Base-by-base conservation (phyloP, 2,329 filamentous ascomycete species). In the Claviceps pazoutovae region DNA sequence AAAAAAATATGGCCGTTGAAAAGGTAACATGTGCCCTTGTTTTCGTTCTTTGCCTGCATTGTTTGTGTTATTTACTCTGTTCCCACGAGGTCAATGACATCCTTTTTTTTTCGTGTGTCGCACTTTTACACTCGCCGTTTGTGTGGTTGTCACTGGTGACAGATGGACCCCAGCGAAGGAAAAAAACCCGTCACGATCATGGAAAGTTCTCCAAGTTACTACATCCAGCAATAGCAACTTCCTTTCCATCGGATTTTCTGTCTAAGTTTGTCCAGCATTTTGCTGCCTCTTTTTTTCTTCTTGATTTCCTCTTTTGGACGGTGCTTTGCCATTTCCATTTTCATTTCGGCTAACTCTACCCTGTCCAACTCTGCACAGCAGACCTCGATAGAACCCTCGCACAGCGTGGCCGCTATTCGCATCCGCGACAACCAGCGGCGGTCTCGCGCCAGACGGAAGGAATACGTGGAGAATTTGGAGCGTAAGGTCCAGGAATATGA, bases 401-500 rank as follows among this genome's bases (percentile, higher is more conserved):
- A 58, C 36, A 65, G 63, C 51, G 61, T 65, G 48, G 64, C 65
- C 46, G 65, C 64, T 50, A 54, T 67, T 51, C 69, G 69, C 52
- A 71, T 71, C 56, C 70, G 74, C 56, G 70, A 76, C 55, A 78
- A 75, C 60, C 76, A 79, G 63, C 73, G 75, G 46, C 72, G 72
- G 38, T 75, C 71, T 16, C 70, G 76, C 38, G 74, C 71, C 30
- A 73, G 75, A 39, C 71, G 69, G 36, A 72, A 71, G 54, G 74
- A 75, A 55, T 72, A 74, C 53, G 63, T 78, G 52, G 68, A 72
- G 49, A 66, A 67, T 14, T 64, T 80, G 54, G 72, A 76, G 58
- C 63, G 59, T 21, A 68, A 68, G 44, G 55, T 79, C 37, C 66
- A 66, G 19, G 71, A 72, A 30, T 73, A 72, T 59, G 73, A 78